Base-by-base conservation (phyloP, 2,329 filamentous ascomycete genomes). In the Alternaria arborescens region DNA sequence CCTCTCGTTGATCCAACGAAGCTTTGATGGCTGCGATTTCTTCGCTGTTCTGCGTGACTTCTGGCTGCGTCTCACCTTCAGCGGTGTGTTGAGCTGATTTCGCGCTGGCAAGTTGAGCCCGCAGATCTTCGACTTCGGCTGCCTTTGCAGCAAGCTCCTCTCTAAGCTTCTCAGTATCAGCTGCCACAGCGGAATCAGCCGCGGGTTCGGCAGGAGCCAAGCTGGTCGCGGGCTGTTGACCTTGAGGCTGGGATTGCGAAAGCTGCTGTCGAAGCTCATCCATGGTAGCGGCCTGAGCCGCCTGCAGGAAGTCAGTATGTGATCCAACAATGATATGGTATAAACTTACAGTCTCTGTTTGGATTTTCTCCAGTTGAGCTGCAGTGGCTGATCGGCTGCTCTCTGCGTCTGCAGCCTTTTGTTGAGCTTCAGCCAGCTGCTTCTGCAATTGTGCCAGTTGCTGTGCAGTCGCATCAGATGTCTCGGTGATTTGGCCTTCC, bases 311-410 rank as follows among this genome's bases (percentile, higher is more conserved):
- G 44, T 75, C 67, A 74, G 70, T 38, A 8, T 28, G n/a, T 8
- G 56, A 18, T 16, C 5, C 41, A 14, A 10, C n/a, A 20, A 14
- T 24, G 5, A 18, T 2, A n/a, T 11, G 3, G 3, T 2, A 4
- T 4, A 26, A 14, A 55, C 78, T 72, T 75, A 77, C 77, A 28
- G 82, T 85, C 76, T 89, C 90, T 14, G 83, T 80, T 71, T 93
- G 89, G 47, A 86, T 85, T 67, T 90, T 88, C 3, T 84, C 82
- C 8, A 90, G 71, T 48, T 77, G 71, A 30, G 73, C 73, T 16
- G 77, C 69, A 53, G 82, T 79, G 42, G 79, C 75, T 16, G 72
- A 75, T 12, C 77, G 79, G 53, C 72, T 74, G 16, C 72, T 73
- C 62, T 84, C 80, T 26, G 67, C 68, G 7, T 65, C 61, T 10